phyloP scores from a whole-genome alignment of 306 rosid genomes.

The Canavalia ensiformis region DNA sequence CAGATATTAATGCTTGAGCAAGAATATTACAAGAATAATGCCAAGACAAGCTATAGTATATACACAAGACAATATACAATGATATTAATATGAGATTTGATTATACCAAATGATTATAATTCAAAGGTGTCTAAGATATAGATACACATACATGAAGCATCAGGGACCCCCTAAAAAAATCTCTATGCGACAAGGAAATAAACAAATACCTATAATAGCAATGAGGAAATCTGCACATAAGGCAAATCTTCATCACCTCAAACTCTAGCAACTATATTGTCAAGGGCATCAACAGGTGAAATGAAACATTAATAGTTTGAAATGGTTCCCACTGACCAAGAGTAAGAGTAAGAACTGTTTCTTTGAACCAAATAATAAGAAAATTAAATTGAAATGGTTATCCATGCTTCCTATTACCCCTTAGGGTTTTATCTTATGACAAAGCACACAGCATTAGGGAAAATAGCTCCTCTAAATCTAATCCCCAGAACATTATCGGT shows the following conservation, averaged over 20 bases:
- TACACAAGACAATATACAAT: no score
- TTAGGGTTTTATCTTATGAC: slow-evolving; percentile 33
- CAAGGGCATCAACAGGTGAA: slow-evolving; percentile 18
- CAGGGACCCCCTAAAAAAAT: slow-evolving; percentile 19
- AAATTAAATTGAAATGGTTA: slow-evolving; percentile 3
- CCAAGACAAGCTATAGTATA: slow-evolving; percentile 14
- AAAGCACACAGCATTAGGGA: not conserved
- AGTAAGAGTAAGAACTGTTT: not conserved
- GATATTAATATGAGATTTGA: no score
- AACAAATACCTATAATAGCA: not conserved
- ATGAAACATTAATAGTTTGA: not conserved
- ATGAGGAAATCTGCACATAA: slow-evolving; percentile 11
- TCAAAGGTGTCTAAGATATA: not conserved
- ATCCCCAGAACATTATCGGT: slow-evolving; percentile 18
- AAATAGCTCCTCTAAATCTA: slow-evolving; percentile 25
- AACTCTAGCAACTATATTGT: not conserved
- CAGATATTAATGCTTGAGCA: slow-evolving; percentile 19
- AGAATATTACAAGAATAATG: slow-evolving; percentile 26
- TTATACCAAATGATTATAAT: slow-evolving; percentile 1
- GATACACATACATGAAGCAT: slow-evolving; percentile 12
- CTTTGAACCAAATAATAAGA: not conserved
- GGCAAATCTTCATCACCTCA: slow-evolving; percentile 11
- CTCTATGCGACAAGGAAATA: not conserved
- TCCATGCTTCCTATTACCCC: no score
- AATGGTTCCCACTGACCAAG: not conserved